phyloP scores from a whole-genome alignment of 1,284 basidiomycete genomes.

The Ustilago curta region DNA sequence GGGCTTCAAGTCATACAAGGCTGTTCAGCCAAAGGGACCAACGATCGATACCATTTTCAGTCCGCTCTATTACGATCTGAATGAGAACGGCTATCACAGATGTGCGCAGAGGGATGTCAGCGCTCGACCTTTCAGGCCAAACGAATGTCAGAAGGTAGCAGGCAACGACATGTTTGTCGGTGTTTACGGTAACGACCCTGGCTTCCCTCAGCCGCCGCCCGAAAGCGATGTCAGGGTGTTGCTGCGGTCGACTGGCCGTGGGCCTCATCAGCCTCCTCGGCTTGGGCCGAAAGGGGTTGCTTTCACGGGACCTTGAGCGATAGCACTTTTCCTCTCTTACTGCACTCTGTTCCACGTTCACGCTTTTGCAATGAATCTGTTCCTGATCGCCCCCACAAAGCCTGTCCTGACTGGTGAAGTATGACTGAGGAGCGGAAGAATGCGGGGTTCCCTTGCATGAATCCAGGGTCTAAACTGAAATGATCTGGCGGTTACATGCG shows the following conservation, averaged over 20 bases:
- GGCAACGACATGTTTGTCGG: slow-evolving; percentile 27
- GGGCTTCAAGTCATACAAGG: slow-evolving; percentile 36
- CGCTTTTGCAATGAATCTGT: not conserved
- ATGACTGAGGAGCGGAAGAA: slow-evolving; percentile 6
- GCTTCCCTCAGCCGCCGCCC: slow-evolving; percentile 13
- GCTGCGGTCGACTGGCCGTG: not conserved
- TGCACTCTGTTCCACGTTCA: too few relatives aligned
- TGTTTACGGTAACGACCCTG: slow-evolving; percentile 28
- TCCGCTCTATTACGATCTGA: slow-evolving; percentile 26
- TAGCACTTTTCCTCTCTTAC: not conserved
- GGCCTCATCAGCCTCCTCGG: not conserved
- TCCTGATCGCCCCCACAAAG: not conserved
- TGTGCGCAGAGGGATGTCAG: slow-evolving; percentile 16
- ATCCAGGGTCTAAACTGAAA: slow-evolving; percentile 1
- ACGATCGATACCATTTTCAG: slow-evolving; percentile 31
- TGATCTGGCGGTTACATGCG: slow-evolving; percentile 13
- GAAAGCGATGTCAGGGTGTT: slow-evolving; percentile 15
- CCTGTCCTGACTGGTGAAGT: not conserved
- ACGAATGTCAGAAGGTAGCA: slow-evolving; percentile 28
- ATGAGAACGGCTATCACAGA: slow-evolving; percentile 17
- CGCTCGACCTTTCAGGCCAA: slow-evolving; percentile 7
- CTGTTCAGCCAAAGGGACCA: slow-evolving; percentile 6
- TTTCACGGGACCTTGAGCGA: not conserved
- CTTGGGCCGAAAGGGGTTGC: not conserved
- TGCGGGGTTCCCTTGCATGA: not conserved